These are phyloP conservation scores for Blastomyces parvus DNA, from an alignment of 2,329 filamentous ascomycete genomes.

Conservation along the genomic window DNA sequence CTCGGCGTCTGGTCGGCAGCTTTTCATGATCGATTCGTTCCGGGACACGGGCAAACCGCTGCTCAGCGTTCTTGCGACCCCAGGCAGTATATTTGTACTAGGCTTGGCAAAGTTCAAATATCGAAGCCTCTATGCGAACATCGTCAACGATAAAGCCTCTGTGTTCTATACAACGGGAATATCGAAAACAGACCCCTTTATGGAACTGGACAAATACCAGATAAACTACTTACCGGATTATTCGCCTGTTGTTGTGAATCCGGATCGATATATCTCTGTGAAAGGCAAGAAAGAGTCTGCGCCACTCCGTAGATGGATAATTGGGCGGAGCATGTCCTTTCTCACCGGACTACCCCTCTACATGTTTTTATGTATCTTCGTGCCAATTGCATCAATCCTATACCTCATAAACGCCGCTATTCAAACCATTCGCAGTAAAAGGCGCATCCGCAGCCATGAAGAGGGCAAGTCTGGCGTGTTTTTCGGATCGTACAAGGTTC, in stretches of 20 bases:
- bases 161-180: constrained; percentile 77
- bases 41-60: constrained; percentile 72
- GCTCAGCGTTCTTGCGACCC: constrained; percentile 71
- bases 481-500: constrained; percentile 62
- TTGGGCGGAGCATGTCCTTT: constrained; percentile 23
- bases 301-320: constrained; percentile 15
- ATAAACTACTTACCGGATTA: constrained; percentile 67
- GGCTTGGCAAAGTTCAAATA: constrained; percentile 67
- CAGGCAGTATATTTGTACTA: constrained; percentile 73
- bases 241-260: constrained; percentile 64
- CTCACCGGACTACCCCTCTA: constrained; percentile 53
- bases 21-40: constrained; percentile 81
- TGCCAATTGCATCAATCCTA: constrained; percentile 61
- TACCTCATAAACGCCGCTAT: constrained; percentile 68
- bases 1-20: constrained; percentile 72
- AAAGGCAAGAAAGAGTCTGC: constrained; percentile 16
- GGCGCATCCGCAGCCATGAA: constrained; percentile 68
- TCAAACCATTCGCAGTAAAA: constrained; percentile 64
- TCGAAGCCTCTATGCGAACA: constrained; percentile 72
- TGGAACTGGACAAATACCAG: constrained; percentile 55
- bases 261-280: constrained; percentile 25
- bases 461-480: constrained; percentile 58
- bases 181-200: constrained; percentile 66
- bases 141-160: constrained; percentile 74
- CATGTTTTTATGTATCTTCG: constrained; percentile 55